phyloP scores from a whole-genome alignment of 192 early-diverging fungal species.

The Obelidium mucronatum region DNA sequence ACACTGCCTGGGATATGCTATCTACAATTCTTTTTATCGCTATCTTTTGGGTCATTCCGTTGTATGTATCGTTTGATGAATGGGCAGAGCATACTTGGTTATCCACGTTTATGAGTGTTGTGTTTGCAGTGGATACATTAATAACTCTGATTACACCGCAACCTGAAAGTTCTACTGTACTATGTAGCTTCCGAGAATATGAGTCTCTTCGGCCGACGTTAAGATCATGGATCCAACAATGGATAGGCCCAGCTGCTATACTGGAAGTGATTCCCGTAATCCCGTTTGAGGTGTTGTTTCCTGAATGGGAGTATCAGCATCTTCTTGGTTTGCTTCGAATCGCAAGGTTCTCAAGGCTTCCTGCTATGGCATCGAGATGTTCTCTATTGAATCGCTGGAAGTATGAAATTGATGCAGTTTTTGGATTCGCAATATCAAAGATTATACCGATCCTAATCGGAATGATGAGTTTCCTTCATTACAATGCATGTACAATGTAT shows the following conservation, averaged over 20 bases:
- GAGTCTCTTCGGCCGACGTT: constrained; percentile 7
- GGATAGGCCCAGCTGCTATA: not conserved
- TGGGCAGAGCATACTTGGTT: not conserved
- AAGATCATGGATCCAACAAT: not conserved
- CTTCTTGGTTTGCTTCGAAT: not conserved
- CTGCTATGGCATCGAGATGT: not conserved
- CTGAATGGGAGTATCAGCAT: not conserved
- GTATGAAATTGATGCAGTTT: not conserved
- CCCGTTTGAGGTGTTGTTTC: constrained; percentile 13
- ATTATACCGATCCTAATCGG: not conserved
- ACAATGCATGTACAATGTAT: constrained; percentile 34
- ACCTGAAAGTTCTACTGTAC: not conserved
- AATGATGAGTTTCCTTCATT: constrained; percentile 33
- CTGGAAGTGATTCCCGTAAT: constrained; percentile 21
- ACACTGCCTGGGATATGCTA: not conserved
- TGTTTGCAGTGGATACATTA: constrained; percentile 3
- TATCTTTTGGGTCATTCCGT: not conserved
- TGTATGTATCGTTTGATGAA: not conserved
- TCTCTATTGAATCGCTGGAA: not conserved
- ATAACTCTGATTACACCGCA: constrained; percentile 9
- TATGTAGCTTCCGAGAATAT: constrained; percentile 4
- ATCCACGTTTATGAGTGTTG: not conserved
- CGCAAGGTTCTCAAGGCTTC: not conserved
- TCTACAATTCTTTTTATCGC: not conserved
- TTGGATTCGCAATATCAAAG: constrained; percentile 9